phyloP scores from a whole-genome alignment of 352 stramenopile species.

The Saprolegnia diclina region DNA sequence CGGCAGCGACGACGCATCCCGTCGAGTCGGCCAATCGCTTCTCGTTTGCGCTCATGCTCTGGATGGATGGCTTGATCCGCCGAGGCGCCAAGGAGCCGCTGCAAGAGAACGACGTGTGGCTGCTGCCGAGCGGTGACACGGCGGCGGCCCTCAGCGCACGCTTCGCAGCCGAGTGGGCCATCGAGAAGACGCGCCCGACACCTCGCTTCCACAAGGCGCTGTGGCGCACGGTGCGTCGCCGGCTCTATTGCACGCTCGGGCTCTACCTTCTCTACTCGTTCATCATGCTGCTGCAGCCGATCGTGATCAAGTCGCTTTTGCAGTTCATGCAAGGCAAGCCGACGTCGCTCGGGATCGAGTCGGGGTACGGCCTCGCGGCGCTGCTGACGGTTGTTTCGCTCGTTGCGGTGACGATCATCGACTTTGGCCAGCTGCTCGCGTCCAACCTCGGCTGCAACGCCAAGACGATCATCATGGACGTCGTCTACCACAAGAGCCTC shows the following conservation, averaged over 20 bases:
- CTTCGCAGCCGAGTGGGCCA: constrained; percentile 41
- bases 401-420: constrained; percentile 39
- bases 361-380: constrained; percentile 43
- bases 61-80: constrained; percentile 45
- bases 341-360: constrained; percentile 42
- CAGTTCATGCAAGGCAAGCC: constrained; percentile 33
- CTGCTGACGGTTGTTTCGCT: constrained; percentile 39
- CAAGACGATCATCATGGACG: constrained; percentile 54
- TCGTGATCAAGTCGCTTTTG: constrained; percentile 56
- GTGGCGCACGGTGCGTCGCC: constrained; percentile 41
- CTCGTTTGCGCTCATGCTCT: constrained; percentile 51
- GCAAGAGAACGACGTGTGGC: constrained; percentile 40
- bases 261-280: constrained; percentile 36
- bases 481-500: constrained; percentile 54
- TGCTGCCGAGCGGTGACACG: constrained; percentile 38
- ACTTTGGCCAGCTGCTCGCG: constrained; percentile 48
- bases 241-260: constrained; percentile 32
- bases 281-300: constrained; percentile 43
- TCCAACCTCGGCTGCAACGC: constrained; percentile 43
- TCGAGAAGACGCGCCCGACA: constrained; percentile 25
- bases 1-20: constrained; percentile 28
- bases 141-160: constrained; percentile 35
- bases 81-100: constrained; percentile 37
- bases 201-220: constrained; percentile 44
- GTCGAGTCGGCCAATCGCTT: constrained; percentile 36